Evolutionary conservation across 306 rosid species (phyloP), one percentile per base, ranked within the genome.

Genomic region (Gillenia trifoliata): DNA sequence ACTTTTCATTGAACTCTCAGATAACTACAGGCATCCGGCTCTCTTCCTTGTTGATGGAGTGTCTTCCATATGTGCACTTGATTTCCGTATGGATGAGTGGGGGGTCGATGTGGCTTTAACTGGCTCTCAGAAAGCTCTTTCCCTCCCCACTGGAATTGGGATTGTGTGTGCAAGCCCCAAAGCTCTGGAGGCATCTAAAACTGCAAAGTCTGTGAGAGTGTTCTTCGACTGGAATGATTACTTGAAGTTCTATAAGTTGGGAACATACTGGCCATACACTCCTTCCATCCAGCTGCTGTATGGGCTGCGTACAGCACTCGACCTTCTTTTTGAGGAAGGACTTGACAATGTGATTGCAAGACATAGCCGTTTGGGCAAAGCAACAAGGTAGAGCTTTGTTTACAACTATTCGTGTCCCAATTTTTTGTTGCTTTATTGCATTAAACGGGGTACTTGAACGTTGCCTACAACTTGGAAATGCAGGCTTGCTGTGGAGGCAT

Each of bases 71-170:
- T 90, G 98, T 72, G 99, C 99, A 62, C 90, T 95, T 5, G 99
- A 95, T 84, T 95, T 92, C 81, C 97, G 99, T 22, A 95, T 95
- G 99, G 99, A 95, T 2, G 99, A 95, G 81, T 95, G 99, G 99
- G 98, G 99, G 28, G 75, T 95, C 1, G 99, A 95, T 83, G 99
- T 95, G 83, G 98, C 98, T 66, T 76, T 95, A 77, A 95, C 99
- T 69, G 99, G 99, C 61, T 95, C 99, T 66, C 99, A 95, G 80
- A 95, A 95, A 52, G 99, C 99, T 56, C 99, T 95, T 69, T 95
- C 99, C 70, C 99, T 95, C 72, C 99, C 99, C 61, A 95, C 99
- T 49, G 99, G 99, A 31, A 59, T 95, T 1, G 99, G 99, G 0
- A 78, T 95, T 85, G 90, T 95, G 57, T 88, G 96, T 76, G 99